Base-by-base conservation (phyloP, 495 filamentous ascomycete species). In the Hamigera avellanea region DNA sequence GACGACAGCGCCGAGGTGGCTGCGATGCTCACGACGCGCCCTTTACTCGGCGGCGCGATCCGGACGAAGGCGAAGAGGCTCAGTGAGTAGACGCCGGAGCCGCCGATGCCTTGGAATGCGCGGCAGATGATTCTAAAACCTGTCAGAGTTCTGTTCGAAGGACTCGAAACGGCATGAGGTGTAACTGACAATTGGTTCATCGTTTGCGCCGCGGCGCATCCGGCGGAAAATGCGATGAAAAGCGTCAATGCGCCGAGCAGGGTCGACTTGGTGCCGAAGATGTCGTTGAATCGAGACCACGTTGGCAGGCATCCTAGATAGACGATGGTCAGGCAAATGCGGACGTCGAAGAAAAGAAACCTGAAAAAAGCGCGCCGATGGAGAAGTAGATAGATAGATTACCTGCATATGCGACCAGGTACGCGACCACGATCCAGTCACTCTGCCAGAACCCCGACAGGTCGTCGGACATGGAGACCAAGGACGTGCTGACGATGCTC, bases 401-500 rank as follows among this genome's bases (percentile, higher is more conserved):
- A 63, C 70, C 64, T 0, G 66, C 67, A 36, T 74, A 76, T 3
- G 64, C 69, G 3, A 76, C 43, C 9, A 75, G 52, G 40, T 76
- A 78, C 2, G 62, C 49, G 12, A 68, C 70, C 13, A 73, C 61
- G 8, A 78, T 53, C 73, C 70, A 76, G 9, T 61, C 59, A 2
- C 55, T 57, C 40, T 71, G 54, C 9, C 57, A 47, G 29, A 64
- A 69, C 27, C 67, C 57, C 0, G 57, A 44, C 7, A 77, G 57
- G 14, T 71, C 66, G 33, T 66, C 52, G 0, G 63, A 69, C 23
- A 78, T 72, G 12, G 66, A 65, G 12, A 76, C 61, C 5, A 78
- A 52, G 0, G 75, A 64, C 0, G 75, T 80, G 17, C 67, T 72
- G n/a, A 80, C 70, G 33, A 80, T 78, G 2, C 68, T 72, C 16